Conservation (phyloP, 192 early-diverging fungal species). For the Coemansia asiatica region DNA sequence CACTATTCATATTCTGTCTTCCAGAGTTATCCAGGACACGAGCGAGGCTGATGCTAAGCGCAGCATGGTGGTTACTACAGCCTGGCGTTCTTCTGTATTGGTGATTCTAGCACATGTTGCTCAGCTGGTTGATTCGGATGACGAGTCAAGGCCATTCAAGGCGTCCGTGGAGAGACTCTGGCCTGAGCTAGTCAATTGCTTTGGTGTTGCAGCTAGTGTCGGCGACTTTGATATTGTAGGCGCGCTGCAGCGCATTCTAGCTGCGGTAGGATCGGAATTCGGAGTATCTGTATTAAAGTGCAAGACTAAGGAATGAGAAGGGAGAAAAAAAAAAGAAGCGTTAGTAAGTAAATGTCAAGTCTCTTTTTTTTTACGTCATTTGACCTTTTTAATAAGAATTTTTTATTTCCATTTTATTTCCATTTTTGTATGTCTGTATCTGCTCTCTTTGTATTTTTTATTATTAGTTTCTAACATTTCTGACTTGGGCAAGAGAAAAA, state of each 20-base stretch:
- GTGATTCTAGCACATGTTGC: constrained; percentile 13
- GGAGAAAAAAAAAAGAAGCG: too few species aligned
- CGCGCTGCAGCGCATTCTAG: constrained; percentile 29
- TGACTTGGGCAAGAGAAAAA: too few species aligned
- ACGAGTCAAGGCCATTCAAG: constrained; percentile 10
- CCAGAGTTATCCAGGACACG: not conserved
- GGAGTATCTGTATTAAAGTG: constrained; percentile 6
- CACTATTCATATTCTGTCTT: constrained; percentile 1
- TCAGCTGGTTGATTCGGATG: constrained; percentile 5
- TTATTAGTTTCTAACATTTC: not conserved
- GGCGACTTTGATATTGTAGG: constrained; percentile 40
- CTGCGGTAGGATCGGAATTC: constrained; percentile 20
- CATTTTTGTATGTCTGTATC: too few species aligned
- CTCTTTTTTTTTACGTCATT: not conserved
- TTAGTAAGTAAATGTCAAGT: too few species aligned
- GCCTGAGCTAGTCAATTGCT: constrained; percentile 23
- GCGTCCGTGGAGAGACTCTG: constrained; percentile 19
- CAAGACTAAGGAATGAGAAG: not conserved
- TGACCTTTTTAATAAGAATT: not conserved
- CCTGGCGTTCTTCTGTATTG: constrained; percentile 32
- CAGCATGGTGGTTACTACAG: constrained; percentile 11
- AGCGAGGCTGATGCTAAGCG: constrained; percentile 23
- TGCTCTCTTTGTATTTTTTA: too few species aligned
- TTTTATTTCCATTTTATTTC: not conserved
- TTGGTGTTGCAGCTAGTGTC: constrained; percentile 39